Evolutionary conservation across 2,329 filamentous ascomycete species (phyloP), one percentile per base, ranked within the genome.

Genomic region (Pseudopyricularia javanii): DNA sequence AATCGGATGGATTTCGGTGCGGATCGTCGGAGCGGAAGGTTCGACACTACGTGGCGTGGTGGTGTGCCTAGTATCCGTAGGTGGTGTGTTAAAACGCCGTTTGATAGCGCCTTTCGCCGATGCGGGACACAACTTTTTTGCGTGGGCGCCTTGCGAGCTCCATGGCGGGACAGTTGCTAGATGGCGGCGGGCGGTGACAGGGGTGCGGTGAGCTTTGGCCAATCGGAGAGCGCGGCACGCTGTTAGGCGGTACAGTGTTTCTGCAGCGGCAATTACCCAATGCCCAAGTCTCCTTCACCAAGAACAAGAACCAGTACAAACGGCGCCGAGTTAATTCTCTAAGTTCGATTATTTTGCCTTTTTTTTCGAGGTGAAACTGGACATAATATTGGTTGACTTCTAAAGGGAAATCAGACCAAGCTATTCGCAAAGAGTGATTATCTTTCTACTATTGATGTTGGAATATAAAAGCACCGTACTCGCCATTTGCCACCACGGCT

Each of bases 41-140:
- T 43, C 24, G n/a, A n/a, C n/a, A n/a, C n/a, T n/a, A n/a, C n/a
- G n/a, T 35, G 20, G 17, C 37, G 20, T 43, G 17, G 37, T 43
- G 20, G 37, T 20, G n/a, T 43, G 37, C 37, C 37, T 43, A 7
- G 37, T 43, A n/a, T n/a, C n/a, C n/a, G n/a, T n/a, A n/a, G n/a
- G n/a, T n/a, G n/a, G n/a, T n/a, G n/a, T n/a, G n/a, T n/a, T n/a
- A n/a, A 20, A 20, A 43, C 37, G 37, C 37, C 37, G 37, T 43
- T 20, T 43, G 37, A 22, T 43, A 43, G 37, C 37, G 37, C 37
- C 37, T n/a, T 43, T 43, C 37, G 37, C 37, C 37, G 37, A 43
- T 43, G 48, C 32, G 48, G 48, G 48, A 50, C 48, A 50, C 53
- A 59, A 59, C 58, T 61, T 63, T 63, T 63, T 62, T 61, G 57